Conservation (phyloP, 2,329 filamentous ascomycete species). For the Raffaelea deltoideospora region DNA sequence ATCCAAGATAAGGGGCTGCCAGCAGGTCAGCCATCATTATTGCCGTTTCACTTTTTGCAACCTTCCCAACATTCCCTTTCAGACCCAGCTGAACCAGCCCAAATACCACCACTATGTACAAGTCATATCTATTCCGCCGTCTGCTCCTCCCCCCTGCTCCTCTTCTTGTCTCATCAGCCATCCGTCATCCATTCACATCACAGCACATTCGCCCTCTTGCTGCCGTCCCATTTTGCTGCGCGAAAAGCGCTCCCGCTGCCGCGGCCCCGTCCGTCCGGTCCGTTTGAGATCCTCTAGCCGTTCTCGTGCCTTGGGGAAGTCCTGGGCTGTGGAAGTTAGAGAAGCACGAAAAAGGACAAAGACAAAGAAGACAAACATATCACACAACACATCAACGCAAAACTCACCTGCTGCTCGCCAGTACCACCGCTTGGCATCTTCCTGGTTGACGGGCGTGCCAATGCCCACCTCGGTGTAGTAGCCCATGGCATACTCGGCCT, state of each 20-base stretch:
- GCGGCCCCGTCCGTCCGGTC: conserved; percentile 55
- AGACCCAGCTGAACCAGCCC: too few relatives aligned
- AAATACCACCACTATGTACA: too few relatives aligned
- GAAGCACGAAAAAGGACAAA: conserved; percentile 13
- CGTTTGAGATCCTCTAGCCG: conserved; percentile 83
- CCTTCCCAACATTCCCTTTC: too few relatives aligned
- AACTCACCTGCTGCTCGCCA: conserved; percentile 88
- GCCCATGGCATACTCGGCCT: conserved; percentile 96
- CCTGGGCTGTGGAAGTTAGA: conserved; percentile 59
- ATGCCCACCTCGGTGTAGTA: conserved; percentile 96
- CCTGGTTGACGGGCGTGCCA: conserved; percentile 68
- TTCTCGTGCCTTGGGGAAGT: conserved; percentile 85
- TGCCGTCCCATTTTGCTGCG: conserved; percentile 69
- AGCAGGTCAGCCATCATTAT: too few relatives aligned
- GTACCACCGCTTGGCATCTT: conserved; percentile 97
- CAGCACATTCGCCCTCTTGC: conserved; percentile 73
- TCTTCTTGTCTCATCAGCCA: too few relatives aligned
- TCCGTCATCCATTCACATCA: conserved; percentile 65
- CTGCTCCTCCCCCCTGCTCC: too few relatives aligned
- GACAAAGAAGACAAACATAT: conserved; percentile 19
- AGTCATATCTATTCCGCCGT: too few relatives aligned
- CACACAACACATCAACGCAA: too few relatives aligned
- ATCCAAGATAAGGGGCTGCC: too few relatives aligned
- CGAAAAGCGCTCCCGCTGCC: conserved; percentile 63
- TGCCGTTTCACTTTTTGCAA: too few relatives aligned